phyloP scores from a whole-genome alignment of 1,139 yeast genomes.

The Eremothecium coryli region DNA sequence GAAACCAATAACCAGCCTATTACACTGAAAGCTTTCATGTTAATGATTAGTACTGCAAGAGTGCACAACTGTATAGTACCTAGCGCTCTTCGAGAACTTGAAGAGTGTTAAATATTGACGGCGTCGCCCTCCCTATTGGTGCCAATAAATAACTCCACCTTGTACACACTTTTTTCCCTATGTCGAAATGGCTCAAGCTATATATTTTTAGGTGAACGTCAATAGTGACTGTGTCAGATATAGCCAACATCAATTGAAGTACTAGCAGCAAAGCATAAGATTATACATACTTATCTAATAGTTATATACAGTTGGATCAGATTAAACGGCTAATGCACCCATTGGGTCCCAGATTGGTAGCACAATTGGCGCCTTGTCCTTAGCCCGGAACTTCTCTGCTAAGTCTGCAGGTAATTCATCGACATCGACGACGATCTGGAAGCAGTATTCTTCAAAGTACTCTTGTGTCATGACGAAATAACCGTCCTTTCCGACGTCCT shows the following conservation, averaged over 20 bases:
- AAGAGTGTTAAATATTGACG: too few relatives aligned
- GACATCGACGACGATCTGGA: slow-evolving; percentile 65
- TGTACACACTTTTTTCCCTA: too few relatives aligned
- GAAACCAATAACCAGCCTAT: neutral
- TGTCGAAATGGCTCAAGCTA: too few relatives aligned
- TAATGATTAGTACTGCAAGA: neutral
- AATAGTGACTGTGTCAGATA: too few relatives aligned
- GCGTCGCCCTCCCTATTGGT: too few relatives aligned
- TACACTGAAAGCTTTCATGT: neutral
- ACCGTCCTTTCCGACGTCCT: slow-evolving; percentile 63
- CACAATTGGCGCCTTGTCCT: slow-evolving; percentile 37
- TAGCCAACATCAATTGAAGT: too few relatives aligned
- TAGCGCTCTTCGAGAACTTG: neutral
- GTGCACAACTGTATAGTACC: neutral
- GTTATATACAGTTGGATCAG: neutral
- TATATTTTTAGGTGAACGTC: too few relatives aligned
- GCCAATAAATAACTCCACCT: too few relatives aligned
- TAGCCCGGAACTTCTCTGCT: slow-evolving; percentile 34
- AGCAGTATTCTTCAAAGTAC: slow-evolving; percentile 75
- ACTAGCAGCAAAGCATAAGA: too few relatives aligned
- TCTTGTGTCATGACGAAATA: slow-evolving; percentile 73
- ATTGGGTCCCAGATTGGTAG: slow-evolving; percentile 81
- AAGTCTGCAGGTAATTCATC: slow-evolving; percentile 43
- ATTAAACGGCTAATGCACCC: slow-evolving; percentile 58
- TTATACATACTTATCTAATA: neutral